Percentiles rank a stretch among this genome's conserved stretches.
Conservation (phyloP, 805 yeast genomes). For the Brettanomyces anomalus region DNA sequence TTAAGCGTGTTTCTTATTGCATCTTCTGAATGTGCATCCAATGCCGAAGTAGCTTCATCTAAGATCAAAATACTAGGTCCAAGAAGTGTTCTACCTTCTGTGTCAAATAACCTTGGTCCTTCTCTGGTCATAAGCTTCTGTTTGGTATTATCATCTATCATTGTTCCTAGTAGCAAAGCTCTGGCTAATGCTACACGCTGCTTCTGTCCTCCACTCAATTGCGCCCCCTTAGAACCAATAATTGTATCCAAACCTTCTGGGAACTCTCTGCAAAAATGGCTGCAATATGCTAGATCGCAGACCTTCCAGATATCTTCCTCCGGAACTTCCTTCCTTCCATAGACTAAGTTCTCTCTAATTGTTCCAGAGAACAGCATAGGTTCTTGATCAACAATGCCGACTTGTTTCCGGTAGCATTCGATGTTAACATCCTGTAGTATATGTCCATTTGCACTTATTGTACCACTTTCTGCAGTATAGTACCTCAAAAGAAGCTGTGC, state of each 20-base stretch:
- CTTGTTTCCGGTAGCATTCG: constrained; percentile 58
- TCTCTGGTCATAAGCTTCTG: constrained; percentile 3
- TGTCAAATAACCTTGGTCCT: constrained; percentile 10
- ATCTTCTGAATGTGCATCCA: constrained; percentile 83
- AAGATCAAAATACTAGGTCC: constrained; percentile 73
- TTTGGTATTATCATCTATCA: constrained; percentile 7
- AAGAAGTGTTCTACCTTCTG: constrained; percentile 14
- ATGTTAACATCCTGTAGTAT: constrained; percentile 58
- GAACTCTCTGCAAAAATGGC: constrained; percentile 56
- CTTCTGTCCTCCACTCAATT: constrained; percentile 90
- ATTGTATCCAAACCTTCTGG: constrained; percentile 77
- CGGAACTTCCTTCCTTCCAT: constrained; percentile 58
- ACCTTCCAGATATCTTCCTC: constrained; percentile 55
- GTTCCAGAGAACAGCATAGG: constrained; percentile 85
- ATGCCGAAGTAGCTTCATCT: constrained; percentile 93
- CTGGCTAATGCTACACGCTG: constrained; percentile 90
- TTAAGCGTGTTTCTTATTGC: constrained; percentile 68
- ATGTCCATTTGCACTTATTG: constrained; percentile 54
- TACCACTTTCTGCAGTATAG: constrained; percentile 69
- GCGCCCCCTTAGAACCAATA: constrained; percentile 83
- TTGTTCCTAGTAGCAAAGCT: constrained; percentile 52
- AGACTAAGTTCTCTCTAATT: constrained; percentile 71
- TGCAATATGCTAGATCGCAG: constrained; percentile 63
- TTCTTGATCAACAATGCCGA: constrained; percentile 93
- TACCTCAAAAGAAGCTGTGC: constrained; percentile 71